Base-by-base conservation (phyloP, 2,329 filamentous ascomycete species). In the Trichophyton rubrum region DNA sequence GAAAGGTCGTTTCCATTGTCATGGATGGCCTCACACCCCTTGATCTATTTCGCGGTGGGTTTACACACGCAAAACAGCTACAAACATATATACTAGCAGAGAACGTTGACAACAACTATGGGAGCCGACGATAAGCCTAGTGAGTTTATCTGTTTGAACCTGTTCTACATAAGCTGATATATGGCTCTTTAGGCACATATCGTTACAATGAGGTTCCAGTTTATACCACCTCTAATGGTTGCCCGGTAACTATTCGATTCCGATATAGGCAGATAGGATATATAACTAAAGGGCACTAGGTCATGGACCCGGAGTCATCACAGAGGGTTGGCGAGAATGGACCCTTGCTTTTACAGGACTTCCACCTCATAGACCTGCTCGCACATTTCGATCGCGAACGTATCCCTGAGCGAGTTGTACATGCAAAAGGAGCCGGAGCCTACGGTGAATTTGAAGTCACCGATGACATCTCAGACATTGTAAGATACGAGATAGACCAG, bases 361-460 rank as follows among this genome's bases (percentile, higher is more conserved):
- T 85, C 69, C 83, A 86, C 68, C 71, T 86, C 69, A 82, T 87
- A 65, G 84, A 85, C 65, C 72, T 84, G 38, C 77, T 87, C 55
- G 72, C 74, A 22, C 72, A 74, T 60, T 75, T 75, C 59, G 71
- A 75, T 63, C 67, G 72, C 22, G 73, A 75, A 61, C 67, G 72
- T 20, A 74, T 73, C 58, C 57, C 57, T 3, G 57, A 59, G 43
- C 57, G 57, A 33, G 57, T 59, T n/a, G 57, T 59, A 2, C 57
- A 59, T 49, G 57, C 57, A 1, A 59, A 59, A 27, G 57, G 57
- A 17, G 40, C 57, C 20, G 57, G 57, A 20, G 57, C 57, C 6
- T 59, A 59, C 7, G 57, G 57, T n/a, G 57, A 59, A 38, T 59
- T 86, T 57, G 72, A 74, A 24, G 76, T 76, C 22, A 77, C 74